These are phyloP conservation scores for Vickermania ingenoplastis DNA, from an alignment of 208 protist species.

Conservation along the genomic window DNA sequence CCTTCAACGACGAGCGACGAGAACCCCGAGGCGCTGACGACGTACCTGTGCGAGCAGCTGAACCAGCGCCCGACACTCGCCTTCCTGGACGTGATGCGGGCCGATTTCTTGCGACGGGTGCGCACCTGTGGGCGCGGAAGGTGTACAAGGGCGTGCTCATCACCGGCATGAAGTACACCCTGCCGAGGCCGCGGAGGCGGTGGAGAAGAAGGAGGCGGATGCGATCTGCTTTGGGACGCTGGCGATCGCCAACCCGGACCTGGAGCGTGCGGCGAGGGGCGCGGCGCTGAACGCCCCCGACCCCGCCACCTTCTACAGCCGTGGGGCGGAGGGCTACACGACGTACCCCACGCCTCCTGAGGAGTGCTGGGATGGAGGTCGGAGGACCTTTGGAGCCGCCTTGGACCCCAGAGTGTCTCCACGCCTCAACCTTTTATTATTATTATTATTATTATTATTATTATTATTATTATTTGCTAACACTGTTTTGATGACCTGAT, in stretches of 20 bases:
- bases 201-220: constrained; percentile 29
- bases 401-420: too few relatives aligned
- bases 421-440: too few relatives aligned
- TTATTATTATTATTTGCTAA: too few relatives aligned
- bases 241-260: constrained; percentile 62
- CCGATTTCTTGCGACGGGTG: constrained; percentile 18
- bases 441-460: too few relatives aligned
- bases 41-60: constrained; percentile 39
- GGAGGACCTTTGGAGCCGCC: too few relatives aligned
- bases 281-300: constrained; percentile 18
- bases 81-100: constrained; percentile 31
- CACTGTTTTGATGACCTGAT: too few relatives aligned
- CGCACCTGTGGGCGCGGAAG: constrained; percentile 30
- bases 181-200: constrained; percentile 22
- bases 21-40: constrained; percentile 28
- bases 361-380: too few relatives aligned
- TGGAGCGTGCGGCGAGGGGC: constrained; percentile 18
- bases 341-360: constrained; percentile 19
- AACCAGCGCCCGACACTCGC: constrained; percentile 27
- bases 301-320: constrained; percentile 22
- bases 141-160: constrained; percentile 33
- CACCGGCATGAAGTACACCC: constrained; percentile 28
- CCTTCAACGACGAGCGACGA: constrained; percentile 23
- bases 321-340: constrained; percentile 21
- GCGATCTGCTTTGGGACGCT: constrained; percentile 32